phyloP scores from a whole-genome alignment of 306 rosid species.

The Rosa chinensis region DNA sequence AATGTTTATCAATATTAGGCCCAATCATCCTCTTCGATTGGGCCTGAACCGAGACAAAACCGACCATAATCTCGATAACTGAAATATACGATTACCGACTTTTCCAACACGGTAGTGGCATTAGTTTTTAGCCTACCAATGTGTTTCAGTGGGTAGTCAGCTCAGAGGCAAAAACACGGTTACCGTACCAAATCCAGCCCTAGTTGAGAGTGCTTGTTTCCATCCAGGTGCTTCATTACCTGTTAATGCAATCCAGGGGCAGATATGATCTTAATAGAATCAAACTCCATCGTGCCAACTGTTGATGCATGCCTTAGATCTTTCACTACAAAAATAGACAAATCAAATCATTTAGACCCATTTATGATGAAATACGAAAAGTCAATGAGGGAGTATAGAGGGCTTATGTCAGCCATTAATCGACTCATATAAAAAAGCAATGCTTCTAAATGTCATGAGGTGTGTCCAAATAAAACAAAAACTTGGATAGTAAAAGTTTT shows the following conservation, averaged over 20 bases:
- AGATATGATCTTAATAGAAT: slow-evolving; percentile 77
- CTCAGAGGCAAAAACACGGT: too few species aligned
- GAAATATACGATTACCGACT: too few species aligned
- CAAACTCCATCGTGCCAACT: slow-evolving; percentile 61
- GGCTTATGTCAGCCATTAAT: neutral
- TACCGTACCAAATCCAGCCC: too few species aligned
- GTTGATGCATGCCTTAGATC: slow-evolving; percentile 33
- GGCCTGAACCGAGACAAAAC: too few species aligned
- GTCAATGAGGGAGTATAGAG: neutral
- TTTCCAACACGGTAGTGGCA: too few species aligned
- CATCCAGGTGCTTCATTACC: slow-evolving; percentile 38
- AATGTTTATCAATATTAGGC: too few species aligned
- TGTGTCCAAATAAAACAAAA: neutral
- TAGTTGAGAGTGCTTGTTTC: too few species aligned
- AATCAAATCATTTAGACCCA: slow-evolving; percentile 22
- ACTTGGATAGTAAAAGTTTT: too few species aligned
- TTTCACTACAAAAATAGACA: slow-evolving; percentile 45
- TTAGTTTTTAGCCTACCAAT: too few species aligned
- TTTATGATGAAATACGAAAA: neutral
- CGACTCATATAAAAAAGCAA: neutral
- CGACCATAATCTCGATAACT: too few species aligned
- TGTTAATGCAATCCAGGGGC: slow-evolving; percentile 37
- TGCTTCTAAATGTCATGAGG: neutral
- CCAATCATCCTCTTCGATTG: too few species aligned
- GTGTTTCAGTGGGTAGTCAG: too few species aligned